These are phyloP conservation scores for Daldinia concentrica DNA, from an alignment of 495 filamentous ascomycete genomes.

Conservation along the genomic window DNA sequence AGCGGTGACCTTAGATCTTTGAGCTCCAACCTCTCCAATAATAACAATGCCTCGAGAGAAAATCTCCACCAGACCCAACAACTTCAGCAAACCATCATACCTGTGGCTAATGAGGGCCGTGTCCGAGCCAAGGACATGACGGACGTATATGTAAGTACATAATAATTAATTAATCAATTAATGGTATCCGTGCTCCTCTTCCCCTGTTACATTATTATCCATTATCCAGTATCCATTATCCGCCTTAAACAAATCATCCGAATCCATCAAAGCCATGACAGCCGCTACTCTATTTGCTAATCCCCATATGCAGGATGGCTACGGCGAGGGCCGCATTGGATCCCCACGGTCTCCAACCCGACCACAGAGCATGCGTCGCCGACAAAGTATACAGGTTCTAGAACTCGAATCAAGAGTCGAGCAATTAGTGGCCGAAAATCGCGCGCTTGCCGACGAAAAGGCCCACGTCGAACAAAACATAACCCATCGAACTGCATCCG, in stretches of 20 bases:
- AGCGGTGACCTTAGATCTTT: slow-evolving; percentile 84
- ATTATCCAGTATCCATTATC: background rate
- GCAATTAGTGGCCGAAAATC: slow-evolving; percentile 82
- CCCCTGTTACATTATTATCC: background rate
- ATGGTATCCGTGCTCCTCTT: background rate
- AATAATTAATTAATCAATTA: no score
- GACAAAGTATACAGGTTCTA: slow-evolving; percentile 94
- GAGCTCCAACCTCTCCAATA: slow-evolving; percentile 59
- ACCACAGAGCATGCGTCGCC: slow-evolving; percentile 92
- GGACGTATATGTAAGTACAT: slow-evolving; percentile 87
- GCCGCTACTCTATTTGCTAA: slow-evolving; percentile 32
- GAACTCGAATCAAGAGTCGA: slow-evolving; percentile 81
- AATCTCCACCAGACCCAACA: slow-evolving; percentile 61
- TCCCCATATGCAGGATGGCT: slow-evolving; percentile 76
- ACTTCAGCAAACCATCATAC: slow-evolving; percentile 64
- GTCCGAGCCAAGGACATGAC: slow-evolving; percentile 84
- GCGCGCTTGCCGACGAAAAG: slow-evolving; percentile 75
- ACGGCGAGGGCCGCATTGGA: slow-evolving; percentile 85
- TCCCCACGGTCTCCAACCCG: slow-evolving; percentile 94
- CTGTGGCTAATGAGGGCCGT: slow-evolving; percentile 87
- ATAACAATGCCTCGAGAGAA: slow-evolving; percentile 37
- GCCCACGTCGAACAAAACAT: slow-evolving; percentile 67
- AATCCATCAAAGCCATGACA: slow-evolving; percentile 13
- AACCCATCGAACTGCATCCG: slow-evolving; percentile 54
- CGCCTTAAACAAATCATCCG: background rate